Base-by-base conservation (phyloP, 2,329 filamentous ascomycete species). In the Penicillium hesseltinei region DNA sequence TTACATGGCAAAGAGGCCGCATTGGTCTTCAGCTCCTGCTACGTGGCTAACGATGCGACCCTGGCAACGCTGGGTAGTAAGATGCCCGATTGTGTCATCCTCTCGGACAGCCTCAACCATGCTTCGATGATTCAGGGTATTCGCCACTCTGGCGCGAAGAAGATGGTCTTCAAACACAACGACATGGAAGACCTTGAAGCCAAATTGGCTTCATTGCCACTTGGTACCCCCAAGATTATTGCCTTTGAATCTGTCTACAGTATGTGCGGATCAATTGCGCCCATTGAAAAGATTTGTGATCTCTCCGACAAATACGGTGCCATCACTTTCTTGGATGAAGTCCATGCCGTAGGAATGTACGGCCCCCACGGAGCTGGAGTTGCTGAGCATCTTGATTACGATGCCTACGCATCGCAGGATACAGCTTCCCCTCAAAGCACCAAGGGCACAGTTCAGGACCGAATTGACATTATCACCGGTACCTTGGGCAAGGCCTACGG, bases 71-170 rank as follows among this genome's bases (percentile, higher is more conserved):
- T 99, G n/a, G 94, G 94, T 48, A 96, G 91, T 78, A 97, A 96
- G 77, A 81, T 99, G 75, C 93, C 94, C 31, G 89, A 96, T 70
- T 99, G 94, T 71, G 94, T 99, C 44, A 96, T 97, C 69, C 81
- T 99, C n/a, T 97, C 92, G 6, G 94, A 99, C 78, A 96, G 90
- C 75, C 79, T 97, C 73, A 99, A 99, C 75, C 94, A 99, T 74
- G 94, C 94, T 13, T 97, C 93, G 6, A 99, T 99, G 94, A 99
- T 99, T 61, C 94, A 97, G 77, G 94, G 94, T 45, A 99, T 99
- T 69, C 91, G 94, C 44, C 94, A 99, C 77, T 97, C 93, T 10
- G 92, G 93, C 45, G 92, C 94, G 39, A 93, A 90, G 80, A 99
- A 99, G 82, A 84, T 97, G 76, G 93, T 99, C 27, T 99, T 97